phyloP scores from a whole-genome alignment of 2,329 filamentous ascomycete genomes.

The Huntiella bhutanensis region DNA sequence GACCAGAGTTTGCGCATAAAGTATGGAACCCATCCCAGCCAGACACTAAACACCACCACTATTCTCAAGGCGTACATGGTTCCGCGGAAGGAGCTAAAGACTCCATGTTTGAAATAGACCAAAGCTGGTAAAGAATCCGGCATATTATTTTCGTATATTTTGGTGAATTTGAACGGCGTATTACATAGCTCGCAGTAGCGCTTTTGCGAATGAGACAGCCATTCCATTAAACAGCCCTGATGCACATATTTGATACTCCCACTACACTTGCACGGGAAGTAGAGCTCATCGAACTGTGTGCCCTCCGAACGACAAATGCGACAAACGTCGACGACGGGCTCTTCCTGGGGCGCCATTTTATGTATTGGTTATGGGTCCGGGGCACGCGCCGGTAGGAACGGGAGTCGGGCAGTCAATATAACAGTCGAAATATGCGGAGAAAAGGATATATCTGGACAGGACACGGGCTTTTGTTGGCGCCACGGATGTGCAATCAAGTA shows the following conservation, averaged over 20 bases:
- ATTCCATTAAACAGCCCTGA: constrained; percentile 96
- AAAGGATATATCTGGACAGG: neutral
- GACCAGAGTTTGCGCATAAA: constrained; percentile 85
- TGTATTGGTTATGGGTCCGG: neutral
- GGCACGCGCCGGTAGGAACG: neutral
- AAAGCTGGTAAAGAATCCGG: constrained; percentile 61
- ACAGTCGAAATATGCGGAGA: neutral
- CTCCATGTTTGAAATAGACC: constrained; percentile 63
- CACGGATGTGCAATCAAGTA: neutral
- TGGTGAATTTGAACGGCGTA: constrained; percentile 93
- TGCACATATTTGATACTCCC: constrained; percentile 98
- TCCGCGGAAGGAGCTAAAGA: constrained; percentile 52
- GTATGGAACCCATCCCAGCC: constrained; percentile 77
- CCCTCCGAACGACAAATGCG: constrained; percentile 90
- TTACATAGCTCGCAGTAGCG: constrained; percentile 99
- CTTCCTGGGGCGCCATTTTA: neutral
- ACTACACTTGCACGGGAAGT: constrained; percentile 97
- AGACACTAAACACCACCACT: constrained; percentile 62
- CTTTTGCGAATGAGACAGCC: constrained; percentile 96
- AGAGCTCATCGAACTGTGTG: constrained; percentile 64
- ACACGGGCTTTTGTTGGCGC: neutral
- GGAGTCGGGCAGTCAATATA: neutral
- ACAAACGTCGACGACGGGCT: constrained; percentile 57
- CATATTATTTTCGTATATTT: constrained; percentile 91
- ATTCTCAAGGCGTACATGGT: constrained; percentile 62